Evolutionary conservation across 257 asterid species (phyloP).

Genomic region (Solanum paucissectum): DNA sequence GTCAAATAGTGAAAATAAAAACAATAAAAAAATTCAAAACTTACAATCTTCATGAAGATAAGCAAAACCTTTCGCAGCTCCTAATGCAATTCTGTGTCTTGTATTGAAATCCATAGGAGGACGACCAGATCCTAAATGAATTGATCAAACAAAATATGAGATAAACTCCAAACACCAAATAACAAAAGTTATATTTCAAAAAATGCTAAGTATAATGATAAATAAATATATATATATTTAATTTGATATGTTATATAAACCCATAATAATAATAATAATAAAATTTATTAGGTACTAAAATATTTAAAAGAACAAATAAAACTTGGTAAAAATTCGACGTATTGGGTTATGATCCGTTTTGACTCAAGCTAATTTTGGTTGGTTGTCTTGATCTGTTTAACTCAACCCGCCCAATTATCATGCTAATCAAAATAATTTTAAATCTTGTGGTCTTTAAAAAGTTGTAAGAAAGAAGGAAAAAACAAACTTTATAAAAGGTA

Average conservation of each 20-base stretch:
- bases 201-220: neutral
- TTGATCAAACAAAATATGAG: neutral
- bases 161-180: neutral
- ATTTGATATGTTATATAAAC: neutral
- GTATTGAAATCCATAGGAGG: constrained; percentile 68
- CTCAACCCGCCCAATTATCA: too few relatives aligned
- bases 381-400: neutral
- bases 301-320: too few relatives aligned
- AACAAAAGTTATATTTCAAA: neutral
- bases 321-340: too few relatives aligned
- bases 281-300: neutral
- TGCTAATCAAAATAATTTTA: too few relatives aligned
- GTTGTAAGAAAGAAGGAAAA: too few relatives aligned
- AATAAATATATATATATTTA: neutral
- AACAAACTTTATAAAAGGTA: neutral
- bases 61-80: constrained; percentile 88
- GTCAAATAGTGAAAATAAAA: neutral
- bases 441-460: neutral
- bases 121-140: constrained; percentile 35
- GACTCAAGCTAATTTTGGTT: neutral
- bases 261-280: too few relatives aligned
- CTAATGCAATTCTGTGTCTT: constrained; percentile 63
- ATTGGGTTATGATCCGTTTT: neutral
- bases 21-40: neutral
- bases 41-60: constrained; percentile 88